phyloP scores from a whole-genome alignment of 2,329 filamentous ascomycete species.

The Macroventuria anomochaeta region DNA sequence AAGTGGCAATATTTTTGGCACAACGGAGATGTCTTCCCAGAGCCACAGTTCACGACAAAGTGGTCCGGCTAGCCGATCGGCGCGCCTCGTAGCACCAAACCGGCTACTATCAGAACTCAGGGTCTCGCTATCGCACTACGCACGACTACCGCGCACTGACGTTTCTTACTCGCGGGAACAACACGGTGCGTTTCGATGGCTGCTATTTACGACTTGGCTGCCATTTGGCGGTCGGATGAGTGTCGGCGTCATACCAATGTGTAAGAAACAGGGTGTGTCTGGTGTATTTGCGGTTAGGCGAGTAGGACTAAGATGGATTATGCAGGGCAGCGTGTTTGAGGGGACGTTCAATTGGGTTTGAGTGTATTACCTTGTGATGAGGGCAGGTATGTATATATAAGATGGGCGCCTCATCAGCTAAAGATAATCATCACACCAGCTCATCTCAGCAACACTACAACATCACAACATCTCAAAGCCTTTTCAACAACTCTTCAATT shows the following conservation, averaged over 20 bases:
- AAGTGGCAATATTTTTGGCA: slow-evolving; percentile 8
- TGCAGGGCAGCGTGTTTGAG: slow-evolving; percentile 15
- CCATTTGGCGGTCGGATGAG: slow-evolving; percentile 3
- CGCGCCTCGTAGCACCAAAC: slow-evolving; percentile 1
- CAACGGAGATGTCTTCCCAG: slow-evolving; percentile 4
- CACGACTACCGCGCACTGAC: slow-evolving; percentile 8
- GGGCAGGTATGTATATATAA: slow-evolving; percentile 17
- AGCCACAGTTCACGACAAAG: not conserved
- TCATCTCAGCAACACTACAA: slow-evolving; percentile 15
- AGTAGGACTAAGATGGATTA: slow-evolving; percentile 7
- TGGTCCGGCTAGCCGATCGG: slow-evolving; percentile 10
- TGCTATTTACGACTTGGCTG: slow-evolving; percentile 24
- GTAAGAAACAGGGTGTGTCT: slow-evolving; percentile 3
- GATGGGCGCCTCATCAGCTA: slow-evolving; percentile 2
- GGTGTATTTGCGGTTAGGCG: slow-evolving; percentile 13
- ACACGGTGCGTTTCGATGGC: slow-evolving; percentile 20
- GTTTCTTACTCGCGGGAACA: slow-evolving; percentile 16
- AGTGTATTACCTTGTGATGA: slow-evolving; percentile 4
- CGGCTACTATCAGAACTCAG: slow-evolving; percentile 13
- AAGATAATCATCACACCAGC: slow-evolving; percentile 9
- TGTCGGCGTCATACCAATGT: slow-evolving; percentile 14
- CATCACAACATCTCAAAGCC: not conserved
- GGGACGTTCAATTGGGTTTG: slow-evolving; percentile 1
- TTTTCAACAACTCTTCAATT: not conserved
- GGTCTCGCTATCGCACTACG: slow-evolving; percentile 4